A percentile compares a stretch with the other conserved stretches of the same genome.
Conservation (phyloP, 108 stramenopile genomes). For the Nannochloropsis salina region DNA sequence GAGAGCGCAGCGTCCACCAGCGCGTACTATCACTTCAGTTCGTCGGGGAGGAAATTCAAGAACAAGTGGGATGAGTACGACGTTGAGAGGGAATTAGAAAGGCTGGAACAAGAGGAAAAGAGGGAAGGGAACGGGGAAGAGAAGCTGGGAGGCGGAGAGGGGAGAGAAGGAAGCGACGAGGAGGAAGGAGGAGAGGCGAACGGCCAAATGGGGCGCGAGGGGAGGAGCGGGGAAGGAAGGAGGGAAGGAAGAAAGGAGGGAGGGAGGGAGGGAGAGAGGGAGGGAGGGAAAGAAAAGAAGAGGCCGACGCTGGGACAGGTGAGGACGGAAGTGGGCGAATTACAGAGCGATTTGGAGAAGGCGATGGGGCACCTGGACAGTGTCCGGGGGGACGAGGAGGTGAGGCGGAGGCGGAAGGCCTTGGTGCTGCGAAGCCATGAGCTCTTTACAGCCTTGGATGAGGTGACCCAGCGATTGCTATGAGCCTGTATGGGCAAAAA, state of each 20-base stretch:
- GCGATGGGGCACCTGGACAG: conserved; percentile 23
- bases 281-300: background rate
- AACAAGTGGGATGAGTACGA: conserved; percentile 27
- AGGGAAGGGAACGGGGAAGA: background rate
- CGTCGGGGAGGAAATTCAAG: conserved; percentile 19
- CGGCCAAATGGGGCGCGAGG: background rate
- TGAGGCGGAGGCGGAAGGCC: background rate
- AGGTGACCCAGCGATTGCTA: background rate
- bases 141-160: background rate
- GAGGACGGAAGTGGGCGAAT: background rate
- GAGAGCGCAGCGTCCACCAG: background rate
- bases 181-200: background rate
- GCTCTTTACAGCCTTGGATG: background rate
- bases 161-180: background rate
- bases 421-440: background rate
- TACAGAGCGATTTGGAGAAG: conserved; percentile 14
- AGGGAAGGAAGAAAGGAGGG: background rate
- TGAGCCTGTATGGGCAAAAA: too few relatives aligned
- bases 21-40: conserved; percentile 24
- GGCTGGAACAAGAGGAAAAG: conserved; percentile 19
- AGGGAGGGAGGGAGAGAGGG: background rate
- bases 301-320: background rate
- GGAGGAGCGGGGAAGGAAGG: background rate
- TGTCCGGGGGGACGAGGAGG: conserved; percentile 23
- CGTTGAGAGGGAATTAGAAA: conserved; percentile 21